Percentiles rank a stretch among this genome's conserved stretches.
phyloP scores from a whole-genome alignment of 2,329 filamentous ascomycete genomes.

The Verticillium dahliae region DNA sequence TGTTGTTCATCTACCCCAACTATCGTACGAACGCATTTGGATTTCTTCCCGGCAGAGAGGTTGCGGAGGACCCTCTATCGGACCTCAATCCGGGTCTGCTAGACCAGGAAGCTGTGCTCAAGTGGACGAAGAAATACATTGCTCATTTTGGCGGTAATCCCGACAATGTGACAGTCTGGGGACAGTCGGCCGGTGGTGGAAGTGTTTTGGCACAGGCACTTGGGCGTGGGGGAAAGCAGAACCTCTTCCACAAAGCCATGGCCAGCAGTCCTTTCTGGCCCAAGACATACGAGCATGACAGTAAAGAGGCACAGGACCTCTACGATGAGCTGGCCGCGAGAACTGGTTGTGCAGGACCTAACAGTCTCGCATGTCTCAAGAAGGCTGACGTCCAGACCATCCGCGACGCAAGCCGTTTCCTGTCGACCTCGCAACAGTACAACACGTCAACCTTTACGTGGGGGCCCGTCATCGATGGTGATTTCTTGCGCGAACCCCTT shows the following conservation, averaged over 20 bases:
- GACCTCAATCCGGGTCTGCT: slow-evolving; percentile 46
- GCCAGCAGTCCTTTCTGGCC: slow-evolving; percentile 50
- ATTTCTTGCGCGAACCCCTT: slow-evolving; percentile 41
- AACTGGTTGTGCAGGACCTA: slow-evolving; percentile 37
- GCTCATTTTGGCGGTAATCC: slow-evolving; percentile 20
- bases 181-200: slow-evolving; percentile 20
- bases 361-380: slow-evolving; percentile 51
- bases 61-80: slow-evolving; percentile 32
- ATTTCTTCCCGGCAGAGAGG: slow-evolving; percentile 41
- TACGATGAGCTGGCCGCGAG: slow-evolving; percentile 38
- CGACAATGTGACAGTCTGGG: slow-evolving; percentile 17
- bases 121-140: slow-evolving; percentile 19
- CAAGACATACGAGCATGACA: slow-evolving; percentile 48
- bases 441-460: slow-evolving; percentile 51
- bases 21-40: slow-evolving; percentile 53
- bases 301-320: slow-evolving; percentile 40
- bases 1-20: slow-evolving; percentile 38
- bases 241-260: slow-evolving; percentile 17
- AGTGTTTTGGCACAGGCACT: slow-evolving; percentile 11
- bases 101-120: slow-evolving; percentile 18
- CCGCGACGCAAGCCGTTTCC: slow-evolving; percentile 40
- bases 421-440: slow-evolving; percentile 43
- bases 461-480: slow-evolving; percentile 53
- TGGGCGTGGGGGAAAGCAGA: slow-evolving; percentile 6
- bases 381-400: slow-evolving; percentile 43